Evolutionary conservation across 2,329 filamentous ascomycete species (phyloP), one percentile per base, ranked within the genome.

Genomic region (Arthrobotrys sinensis): DNA sequence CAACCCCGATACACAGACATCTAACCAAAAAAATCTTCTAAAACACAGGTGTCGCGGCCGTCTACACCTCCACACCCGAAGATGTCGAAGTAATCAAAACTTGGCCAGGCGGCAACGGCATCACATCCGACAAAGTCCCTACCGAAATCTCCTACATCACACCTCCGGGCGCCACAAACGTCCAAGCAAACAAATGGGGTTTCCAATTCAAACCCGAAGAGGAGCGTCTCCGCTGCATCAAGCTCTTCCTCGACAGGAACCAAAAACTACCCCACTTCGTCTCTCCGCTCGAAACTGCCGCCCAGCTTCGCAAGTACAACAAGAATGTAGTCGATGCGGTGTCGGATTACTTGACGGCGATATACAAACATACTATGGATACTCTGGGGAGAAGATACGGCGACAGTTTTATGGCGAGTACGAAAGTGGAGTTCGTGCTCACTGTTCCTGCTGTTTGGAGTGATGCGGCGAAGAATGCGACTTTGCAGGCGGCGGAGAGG

Each of bases 361-460:
- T 95, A 60, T 90, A 93, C 83, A 87, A 88, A 72, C 92, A 94
- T 82, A 94, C 92, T 40, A 93, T 93, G 88, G 91, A 93, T 82
- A 93, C 90, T 0, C 86, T 95, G 80, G 91, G 89, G 0, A 87
- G 90, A 77, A 87, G 92, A 55, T 94, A 94, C 82, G 92, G 92
- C 81, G 91, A 92, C 84, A 90, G 90, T 0, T 94, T 95, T 82
- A 93, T 94, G 90, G 88, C 88, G 5, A 89, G 89, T 6, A 94
- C 92, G 4, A 90, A 90, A 81, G 90, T 93, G 45, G 90, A 94
- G 79, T 94, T 93, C 81, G 91, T 95, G 60, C 86, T 96, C 69
- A 95, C 92, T 0, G 93, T 92, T 64, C 93, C 93, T 6, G 93
- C 93, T 6, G 92, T 95, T 6, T 96, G 93, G 93, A 93, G 90